phyloP scores from a whole-genome alignment of 805 yeast genomes.

The Blastobotrys mokoenaii region DNA sequence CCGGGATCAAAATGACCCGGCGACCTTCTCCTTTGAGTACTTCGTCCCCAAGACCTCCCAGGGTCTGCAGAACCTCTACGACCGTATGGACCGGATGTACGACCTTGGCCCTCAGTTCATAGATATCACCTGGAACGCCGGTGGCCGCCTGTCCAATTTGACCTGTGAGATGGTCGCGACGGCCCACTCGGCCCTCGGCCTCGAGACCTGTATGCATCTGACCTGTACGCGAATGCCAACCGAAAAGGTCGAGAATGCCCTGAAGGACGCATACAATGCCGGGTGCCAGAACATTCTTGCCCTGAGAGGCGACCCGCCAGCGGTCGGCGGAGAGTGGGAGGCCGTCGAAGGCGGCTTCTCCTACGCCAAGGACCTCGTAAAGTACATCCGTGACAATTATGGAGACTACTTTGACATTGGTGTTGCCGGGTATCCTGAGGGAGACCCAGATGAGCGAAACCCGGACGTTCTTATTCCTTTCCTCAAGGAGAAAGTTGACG shows the following conservation, averaged over 20 bases:
- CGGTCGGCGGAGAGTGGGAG: slow-evolving; percentile 30
- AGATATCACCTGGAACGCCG: slow-evolving; percentile 98
- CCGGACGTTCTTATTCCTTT: slow-evolving; percentile 44
- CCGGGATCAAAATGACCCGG: slow-evolving; percentile 30
- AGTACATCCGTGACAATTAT: slow-evolving; percentile 63
- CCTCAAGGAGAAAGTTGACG: slow-evolving; percentile 82
- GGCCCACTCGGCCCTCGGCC: slow-evolving; percentile 79
- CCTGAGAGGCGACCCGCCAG: slow-evolving; percentile 92
- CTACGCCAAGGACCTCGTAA: slow-evolving; percentile 81
- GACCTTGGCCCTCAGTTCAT: slow-evolving; percentile 83
- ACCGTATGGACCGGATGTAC: slow-evolving; percentile 96
- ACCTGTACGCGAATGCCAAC: slow-evolving; percentile 94
- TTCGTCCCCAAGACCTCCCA: slow-evolving; percentile 96
- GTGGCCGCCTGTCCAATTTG: slow-evolving; percentile 74
- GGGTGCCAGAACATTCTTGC: slow-evolving; percentile 97
- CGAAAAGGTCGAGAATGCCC: slow-evolving; percentile 72
- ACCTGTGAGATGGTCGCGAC: slow-evolving; percentile 91
- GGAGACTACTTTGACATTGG: slow-evolving; percentile 92
- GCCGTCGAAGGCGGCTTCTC: slow-evolving; percentile 64
- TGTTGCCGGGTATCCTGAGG: slow-evolving; percentile 96
- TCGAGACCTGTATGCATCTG: slow-evolving; percentile 96
- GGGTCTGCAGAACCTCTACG: slow-evolving; percentile 93
- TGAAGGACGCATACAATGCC: slow-evolving; percentile 73
- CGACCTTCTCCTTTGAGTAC: slow-evolving; percentile 91
- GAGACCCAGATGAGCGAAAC: slow-evolving; percentile 81